Conservation (phyloP, 768 basidiomycete species). For the Boletales sp. region DNA sequence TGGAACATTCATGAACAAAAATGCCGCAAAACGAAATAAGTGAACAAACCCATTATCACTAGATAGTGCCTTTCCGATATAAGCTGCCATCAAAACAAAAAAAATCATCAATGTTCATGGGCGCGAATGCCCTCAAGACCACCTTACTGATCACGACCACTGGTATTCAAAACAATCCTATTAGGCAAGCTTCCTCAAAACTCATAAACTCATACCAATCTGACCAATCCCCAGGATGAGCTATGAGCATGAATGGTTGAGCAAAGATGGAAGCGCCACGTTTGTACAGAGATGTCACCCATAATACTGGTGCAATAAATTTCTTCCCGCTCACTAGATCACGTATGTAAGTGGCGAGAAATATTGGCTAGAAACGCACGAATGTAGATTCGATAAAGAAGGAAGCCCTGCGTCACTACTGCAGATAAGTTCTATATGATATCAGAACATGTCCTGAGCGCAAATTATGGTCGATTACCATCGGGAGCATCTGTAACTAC, state of each 20-base stretch:
- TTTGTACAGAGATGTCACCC: neutral
- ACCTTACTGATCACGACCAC: neutral
- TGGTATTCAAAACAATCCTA: neutral
- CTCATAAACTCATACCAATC: neutral
- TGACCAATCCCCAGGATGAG: neutral
- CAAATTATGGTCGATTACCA: neutral
- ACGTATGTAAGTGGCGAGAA: too few species aligned
- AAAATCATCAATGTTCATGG: neutral
- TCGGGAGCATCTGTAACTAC: neutral
- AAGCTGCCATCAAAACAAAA: neutral
- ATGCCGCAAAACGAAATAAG: too few species aligned
- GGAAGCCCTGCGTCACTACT: neutral
- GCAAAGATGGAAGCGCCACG: neutral
- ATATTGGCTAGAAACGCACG: neutral
- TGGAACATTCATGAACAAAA: too few species aligned
- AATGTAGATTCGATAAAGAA: constrained; percentile 1
- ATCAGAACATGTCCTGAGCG: neutral
- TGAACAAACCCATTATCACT: neutral
- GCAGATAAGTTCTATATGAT: neutral
- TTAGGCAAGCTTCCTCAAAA: neutral
- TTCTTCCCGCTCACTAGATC: neutral
- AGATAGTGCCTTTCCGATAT: neutral
- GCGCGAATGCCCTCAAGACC: neutral
- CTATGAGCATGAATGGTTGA: neutral
- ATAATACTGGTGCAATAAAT: neutral